Conservation (phyloP, 306 rosid genomes). For the Cotoneaster glaucophyllus region DNA sequence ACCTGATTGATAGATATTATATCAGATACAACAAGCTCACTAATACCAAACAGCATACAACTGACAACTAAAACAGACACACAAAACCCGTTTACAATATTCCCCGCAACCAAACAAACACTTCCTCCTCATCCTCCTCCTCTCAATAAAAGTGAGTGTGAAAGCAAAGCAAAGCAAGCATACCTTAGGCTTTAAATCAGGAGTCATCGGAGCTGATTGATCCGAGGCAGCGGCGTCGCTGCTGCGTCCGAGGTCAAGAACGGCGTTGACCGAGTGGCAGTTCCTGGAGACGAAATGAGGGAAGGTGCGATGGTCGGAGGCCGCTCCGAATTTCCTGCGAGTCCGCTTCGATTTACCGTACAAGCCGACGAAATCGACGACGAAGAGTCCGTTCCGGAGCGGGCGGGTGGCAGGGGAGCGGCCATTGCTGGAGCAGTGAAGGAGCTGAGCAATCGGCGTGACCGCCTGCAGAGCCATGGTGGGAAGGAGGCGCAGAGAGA, state of each 20-base stretch:
- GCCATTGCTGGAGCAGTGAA: conserved; percentile 23
- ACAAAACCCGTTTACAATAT: not conserved
- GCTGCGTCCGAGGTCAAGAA: conserved; percentile 36
- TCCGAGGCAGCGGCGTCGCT: not conserved
- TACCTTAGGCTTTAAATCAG: conserved; percentile 49
- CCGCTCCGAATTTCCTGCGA: conserved; percentile 29
- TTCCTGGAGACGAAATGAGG: conserved; percentile 22
- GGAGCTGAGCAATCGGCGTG: conserved; percentile 43
- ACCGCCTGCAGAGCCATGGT: conserved; percentile 67
- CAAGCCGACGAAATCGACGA: conserved; percentile 48
- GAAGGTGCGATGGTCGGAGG: conserved; percentile 6
- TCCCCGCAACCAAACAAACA: not conserved
- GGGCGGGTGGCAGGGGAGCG: conserved; percentile 20
- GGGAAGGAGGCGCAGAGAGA: not conserved
- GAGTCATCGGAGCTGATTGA: conserved; percentile 17
- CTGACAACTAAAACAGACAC: not conserved
- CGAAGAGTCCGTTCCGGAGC: conserved; percentile 25
- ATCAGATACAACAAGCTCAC: not conserved
- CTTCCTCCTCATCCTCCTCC: not conserved
- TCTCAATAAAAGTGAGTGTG: not conserved
- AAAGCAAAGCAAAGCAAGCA: not conserved
- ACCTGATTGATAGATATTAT: not conserved
- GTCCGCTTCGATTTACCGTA: conserved; percentile 41
- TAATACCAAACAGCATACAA: not conserved
- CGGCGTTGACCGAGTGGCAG: conserved; percentile 43